Evolutionary conservation across 2,329 filamentous ascomycete species (phyloP).

Genomic region (Nemania sp.): DNA sequence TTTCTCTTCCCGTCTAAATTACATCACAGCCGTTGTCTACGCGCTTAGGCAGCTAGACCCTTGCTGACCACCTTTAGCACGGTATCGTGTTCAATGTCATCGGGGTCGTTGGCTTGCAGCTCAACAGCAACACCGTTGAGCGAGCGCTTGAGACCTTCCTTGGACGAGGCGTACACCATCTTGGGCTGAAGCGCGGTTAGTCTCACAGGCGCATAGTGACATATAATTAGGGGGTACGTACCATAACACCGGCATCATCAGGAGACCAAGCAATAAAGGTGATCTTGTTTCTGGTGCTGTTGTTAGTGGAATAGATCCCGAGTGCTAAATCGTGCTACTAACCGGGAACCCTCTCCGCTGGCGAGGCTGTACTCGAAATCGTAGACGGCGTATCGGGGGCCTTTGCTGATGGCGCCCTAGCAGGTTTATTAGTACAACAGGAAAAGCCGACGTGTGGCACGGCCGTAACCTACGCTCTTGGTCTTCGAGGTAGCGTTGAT

Average conservation of each 20-base stretch:
- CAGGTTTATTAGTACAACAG: constrained; percentile 44
- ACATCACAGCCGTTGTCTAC: background rate
- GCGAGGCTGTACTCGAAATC: constrained; percentile 78
- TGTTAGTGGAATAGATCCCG: constrained; percentile 16
- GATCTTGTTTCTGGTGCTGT: constrained; percentile 68
- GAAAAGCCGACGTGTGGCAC: background rate
- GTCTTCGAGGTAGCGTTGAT: constrained; percentile 72
- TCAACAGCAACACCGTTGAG: constrained; percentile 76
- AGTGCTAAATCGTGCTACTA: constrained; percentile 37
- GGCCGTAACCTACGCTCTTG: constrained; percentile 57
- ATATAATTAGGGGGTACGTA: constrained; percentile 45
- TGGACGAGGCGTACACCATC: constrained; percentile 90
- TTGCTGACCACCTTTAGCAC: constrained; percentile 70
- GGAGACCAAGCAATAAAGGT: constrained; percentile 80
- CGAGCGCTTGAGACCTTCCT: constrained; percentile 80
- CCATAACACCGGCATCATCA: constrained; percentile 78
- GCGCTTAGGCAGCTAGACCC: constrained; percentile 55
- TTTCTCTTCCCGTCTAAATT: constrained; percentile 19
- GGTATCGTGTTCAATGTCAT: constrained; percentile 78
- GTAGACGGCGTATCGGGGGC: constrained; percentile 82
- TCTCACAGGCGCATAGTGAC: background rate
- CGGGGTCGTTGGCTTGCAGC: constrained; percentile 80
- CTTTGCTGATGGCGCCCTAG: constrained; percentile 63
- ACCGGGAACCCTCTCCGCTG: constrained; percentile 73
- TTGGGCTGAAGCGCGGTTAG: constrained; percentile 58